phyloP scores from a whole-genome alignment of 208 protist genomes.

The Trypanosoma rangeli region DNA sequence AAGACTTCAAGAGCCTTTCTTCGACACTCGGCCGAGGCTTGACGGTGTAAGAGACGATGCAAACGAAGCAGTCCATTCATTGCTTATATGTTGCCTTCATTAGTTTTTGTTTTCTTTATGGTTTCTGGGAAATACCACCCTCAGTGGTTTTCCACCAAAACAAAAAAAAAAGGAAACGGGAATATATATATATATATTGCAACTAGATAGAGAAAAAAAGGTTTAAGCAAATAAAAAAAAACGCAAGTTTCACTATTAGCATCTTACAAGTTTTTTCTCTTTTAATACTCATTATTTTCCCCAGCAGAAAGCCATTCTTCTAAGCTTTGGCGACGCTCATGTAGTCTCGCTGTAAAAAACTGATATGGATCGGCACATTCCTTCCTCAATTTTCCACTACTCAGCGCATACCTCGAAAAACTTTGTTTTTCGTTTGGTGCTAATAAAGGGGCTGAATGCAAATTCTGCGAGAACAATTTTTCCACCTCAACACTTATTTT shows the following conservation, averaged over 20 bases:
- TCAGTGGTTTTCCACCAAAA: background rate
- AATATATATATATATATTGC: background rate
- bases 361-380: slow-evolving; percentile 75
- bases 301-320: slow-evolving; percentile 13
- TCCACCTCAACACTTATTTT: background rate
- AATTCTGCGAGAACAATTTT: background rate
- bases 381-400: slow-evolving; percentile 76
- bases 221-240: background rate
- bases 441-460: slow-evolving; percentile 9
- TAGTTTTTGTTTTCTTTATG: background rate
- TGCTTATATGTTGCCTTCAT: background rate
- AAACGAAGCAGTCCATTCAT: slow-evolving; percentile 10
- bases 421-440: slow-evolving; percentile 38
- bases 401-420: slow-evolving; percentile 69
- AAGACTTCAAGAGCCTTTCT: slow-evolving; percentile 24
- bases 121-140: background rate
- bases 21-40: slow-evolving; percentile 15
- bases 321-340: slow-evolving; percentile 23
- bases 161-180: background rate
- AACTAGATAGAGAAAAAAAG: background rate
- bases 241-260: background rate
- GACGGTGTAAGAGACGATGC: slow-evolving; percentile 20
- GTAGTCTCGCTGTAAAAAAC: slow-evolving; percentile 52
- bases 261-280: background rate
- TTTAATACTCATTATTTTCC: slow-evolving; percentile 7